These are phyloP conservation scores for Fusarium sp. DNA, from an alignment of 2,329 filamentous ascomycete species.

Conservation along the genomic window DNA sequence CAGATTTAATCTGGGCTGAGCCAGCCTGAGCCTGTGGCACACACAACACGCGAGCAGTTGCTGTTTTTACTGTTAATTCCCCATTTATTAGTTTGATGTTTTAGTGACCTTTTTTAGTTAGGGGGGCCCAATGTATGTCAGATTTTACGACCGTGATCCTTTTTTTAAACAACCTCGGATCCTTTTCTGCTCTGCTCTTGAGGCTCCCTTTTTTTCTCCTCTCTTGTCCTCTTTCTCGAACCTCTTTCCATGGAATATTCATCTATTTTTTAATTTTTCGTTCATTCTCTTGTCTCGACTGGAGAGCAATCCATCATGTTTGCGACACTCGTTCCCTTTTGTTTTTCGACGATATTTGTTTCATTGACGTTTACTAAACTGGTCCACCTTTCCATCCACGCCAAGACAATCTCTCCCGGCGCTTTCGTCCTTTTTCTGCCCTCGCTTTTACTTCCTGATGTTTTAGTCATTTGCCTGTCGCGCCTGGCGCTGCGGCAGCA, in stretches of 20 bases:
- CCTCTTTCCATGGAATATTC: background rate
- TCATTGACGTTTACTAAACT: constrained; percentile 43
- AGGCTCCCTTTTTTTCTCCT: background rate
- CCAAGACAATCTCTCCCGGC: constrained; percentile 35
- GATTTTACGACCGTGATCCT: background rate
- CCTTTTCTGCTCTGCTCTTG: background rate
- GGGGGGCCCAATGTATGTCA: background rate
- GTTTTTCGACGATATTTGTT: constrained; percentile 44
- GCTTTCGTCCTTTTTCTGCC: constrained; percentile 44
- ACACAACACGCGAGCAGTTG: constrained; percentile 38
- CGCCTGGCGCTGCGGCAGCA: constrained; percentile 43
- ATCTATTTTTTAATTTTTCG: background rate
- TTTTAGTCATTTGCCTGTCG: constrained; percentile 37
- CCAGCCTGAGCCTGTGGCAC: background rate
- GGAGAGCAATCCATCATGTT: constrained; percentile 26
- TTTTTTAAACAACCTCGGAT: background rate
- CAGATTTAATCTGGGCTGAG: constrained; percentile 6
- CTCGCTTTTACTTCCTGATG: constrained; percentile 43
- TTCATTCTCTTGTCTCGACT: background rate
- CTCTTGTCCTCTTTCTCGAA: background rate
- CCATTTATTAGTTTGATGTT: background rate
- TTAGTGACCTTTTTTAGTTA: background rate
- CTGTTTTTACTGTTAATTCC: constrained; percentile 27
- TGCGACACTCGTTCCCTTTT: constrained; percentile 40
- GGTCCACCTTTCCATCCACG: constrained; percentile 44